Base-by-base conservation (phyloP, 139 green algal genomes). In the Picochlorum sp. region DNA sequence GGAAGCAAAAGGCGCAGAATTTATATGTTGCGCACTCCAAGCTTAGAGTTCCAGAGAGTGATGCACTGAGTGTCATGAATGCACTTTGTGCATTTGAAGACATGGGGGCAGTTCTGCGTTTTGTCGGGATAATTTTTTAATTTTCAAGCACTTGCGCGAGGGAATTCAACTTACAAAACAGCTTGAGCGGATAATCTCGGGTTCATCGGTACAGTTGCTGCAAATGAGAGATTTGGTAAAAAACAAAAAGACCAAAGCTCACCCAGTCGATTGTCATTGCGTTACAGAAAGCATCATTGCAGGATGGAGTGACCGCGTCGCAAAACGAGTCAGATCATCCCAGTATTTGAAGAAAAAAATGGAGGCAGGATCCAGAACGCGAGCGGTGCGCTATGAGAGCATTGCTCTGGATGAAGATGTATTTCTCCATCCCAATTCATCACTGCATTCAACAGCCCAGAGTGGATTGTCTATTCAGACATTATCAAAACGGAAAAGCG, bases 251-350 rank as follows among this genome's bases (percentile, higher is more conserved):
- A 55, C n/a, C 59, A 13, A 28, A 65, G 32, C 73, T 65, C 26
- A 38, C 62, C 10, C 61, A 65, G 4, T 8, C 30, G 0, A 65
- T 86, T 11, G 24, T 80, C 26, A 62, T 80, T 28, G 66, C 57
- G 23, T 73, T 97, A 57, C 68, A 81, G 32, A 70, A 75, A 4
- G 84, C 82, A 45, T 95, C 24, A 83, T 80, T 13, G 83, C 84
- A 10, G 92, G 92, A 0, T 98, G 92, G 92, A 85, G 83, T 4
- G 92, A 98, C 63, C 83, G 90, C 72, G 70, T 92, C 45, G 67
- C 77, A 2, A 45, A 76, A 23, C 56, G 82, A 32, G 72, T 84
- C 20, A 71, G 72, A 6, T 72, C 65, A 0, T 21, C 64, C 3
- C 85, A 85, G 66, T 70, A 86, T 54, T 18, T 87, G 11, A 37